Base-by-base conservation (phyloP, 768 basidiomycete genomes). In the Rhodosporidiobolus odoratus region DNA sequence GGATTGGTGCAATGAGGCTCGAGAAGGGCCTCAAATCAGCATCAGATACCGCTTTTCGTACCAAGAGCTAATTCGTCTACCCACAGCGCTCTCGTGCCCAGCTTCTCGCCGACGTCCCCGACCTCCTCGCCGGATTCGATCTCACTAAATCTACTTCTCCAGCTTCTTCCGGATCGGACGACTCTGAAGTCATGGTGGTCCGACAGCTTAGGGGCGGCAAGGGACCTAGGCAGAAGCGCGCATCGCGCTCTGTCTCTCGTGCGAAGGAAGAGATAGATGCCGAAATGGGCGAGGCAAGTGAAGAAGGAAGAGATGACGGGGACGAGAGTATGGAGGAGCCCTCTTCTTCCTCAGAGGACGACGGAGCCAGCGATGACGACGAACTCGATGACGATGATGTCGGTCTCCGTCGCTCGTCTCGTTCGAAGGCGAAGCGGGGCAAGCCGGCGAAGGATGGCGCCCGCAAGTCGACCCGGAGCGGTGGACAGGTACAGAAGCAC, bases 21-120 rank as follows among this genome's bases (percentile, higher is more conserved):
- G n/a, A n/a, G n/a, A n/a, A n/a, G n/a, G n/a, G n/a, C n/a, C n/a
- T n/a, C n/a, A n/a, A n/a, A n/a, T n/a, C n/a, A n/a, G n/a, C n/a
- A n/a, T n/a, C n/a, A n/a, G n/a, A n/a, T n/a, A n/a, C n/a, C n/a
- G n/a, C n/a, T n/a, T n/a, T n/a, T n/a, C n/a, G n/a, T n/a, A n/a
- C 43, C 43, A 12, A 21, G 43, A 12, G 21, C 48, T 50, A 50
- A 50, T n/a, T 30, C 15, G 1, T 34, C 43, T 35, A 12, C 32
- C 59, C n/a, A 25, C 58, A 73, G 72, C 68, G 72, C 34, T 48
- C 68, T n/a, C 61, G 45, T 6, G 8, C 57, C 16, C 50, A 54
- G 17, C 35, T 73, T 2, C 5, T 7, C 23, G 2, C 41, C 0
- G 16, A 30, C 37, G 72, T 65, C 13, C 68, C 72, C 6, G 2